These are phyloP conservation scores for Solanum dulcamara DNA, from an alignment of 257 asterid genomes.

Conservation along the genomic window DNA sequence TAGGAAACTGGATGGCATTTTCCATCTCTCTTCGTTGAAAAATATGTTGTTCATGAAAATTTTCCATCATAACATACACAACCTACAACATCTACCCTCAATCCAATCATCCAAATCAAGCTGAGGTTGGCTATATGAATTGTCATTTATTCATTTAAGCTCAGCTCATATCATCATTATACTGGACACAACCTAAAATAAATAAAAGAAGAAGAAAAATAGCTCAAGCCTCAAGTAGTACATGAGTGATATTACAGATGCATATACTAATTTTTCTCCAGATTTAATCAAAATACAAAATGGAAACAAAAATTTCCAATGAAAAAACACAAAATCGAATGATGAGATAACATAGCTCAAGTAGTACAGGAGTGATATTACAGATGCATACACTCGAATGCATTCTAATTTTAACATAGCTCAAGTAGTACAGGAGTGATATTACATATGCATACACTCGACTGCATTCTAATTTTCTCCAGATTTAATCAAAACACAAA, in stretches of 20 bases:
- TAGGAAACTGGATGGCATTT: background rate
- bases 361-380: background rate
- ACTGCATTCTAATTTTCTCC: background rate
- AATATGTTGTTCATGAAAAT: background rate
- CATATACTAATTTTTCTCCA: background rate
- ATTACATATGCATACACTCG: background rate
- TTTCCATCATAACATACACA: background rate
- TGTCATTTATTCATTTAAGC: background rate
- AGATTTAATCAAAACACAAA: background rate
- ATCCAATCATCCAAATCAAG: background rate
- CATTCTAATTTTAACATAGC: background rate
- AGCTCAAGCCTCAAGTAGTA: background rate
- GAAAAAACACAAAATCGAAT: no score
- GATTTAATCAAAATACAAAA: background rate
- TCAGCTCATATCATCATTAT: background rate
- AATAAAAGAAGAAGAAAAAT: background rate
- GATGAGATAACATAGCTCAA: background rate
- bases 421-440: background rate
- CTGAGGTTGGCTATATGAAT: background rate
- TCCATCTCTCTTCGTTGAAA: background rate
- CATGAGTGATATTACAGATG: background rate
- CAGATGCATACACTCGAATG: background rate
- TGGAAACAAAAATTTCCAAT: fast-evolving
- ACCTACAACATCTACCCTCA: background rate
- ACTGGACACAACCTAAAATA: background rate